A percentile compares a stretch with the other conserved stretches of the same genome.
Conservation (phyloP, 169 alveolate species). For the Plasmodium blacklocki region DNA sequence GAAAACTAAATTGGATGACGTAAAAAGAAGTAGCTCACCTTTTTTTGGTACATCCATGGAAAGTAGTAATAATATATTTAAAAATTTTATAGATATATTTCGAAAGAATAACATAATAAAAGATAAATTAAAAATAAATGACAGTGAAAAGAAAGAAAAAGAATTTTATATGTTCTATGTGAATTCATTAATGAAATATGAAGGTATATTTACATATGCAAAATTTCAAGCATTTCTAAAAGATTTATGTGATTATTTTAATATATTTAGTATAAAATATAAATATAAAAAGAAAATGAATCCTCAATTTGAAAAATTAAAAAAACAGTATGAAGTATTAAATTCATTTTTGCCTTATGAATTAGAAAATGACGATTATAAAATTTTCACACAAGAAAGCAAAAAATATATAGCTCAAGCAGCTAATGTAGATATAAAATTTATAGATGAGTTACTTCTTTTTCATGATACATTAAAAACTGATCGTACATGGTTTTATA, state of each 20-base stretch:
- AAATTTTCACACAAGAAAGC: slow-evolving; percentile 81
- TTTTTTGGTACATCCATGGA: neutral
- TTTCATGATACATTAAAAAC: slow-evolving; percentile 84
- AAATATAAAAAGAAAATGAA: slow-evolving; percentile 68
- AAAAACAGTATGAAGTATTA: slow-evolving; percentile 78
- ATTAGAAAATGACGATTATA: slow-evolving; percentile 80
- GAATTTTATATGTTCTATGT: slow-evolving; percentile 45
- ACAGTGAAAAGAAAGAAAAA: slow-evolving; percentile 54
- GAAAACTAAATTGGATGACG: slow-evolving; percentile 28
- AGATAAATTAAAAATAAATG: slow-evolving; percentile 27
- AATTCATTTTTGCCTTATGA: slow-evolving; percentile 81
- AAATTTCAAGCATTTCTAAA: slow-evolving; percentile 52
- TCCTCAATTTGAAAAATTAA: slow-evolving; percentile 60
- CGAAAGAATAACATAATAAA: slow-evolving; percentile 7
- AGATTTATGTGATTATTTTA: slow-evolving; percentile 35
- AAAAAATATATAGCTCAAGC: slow-evolving; percentile 80
- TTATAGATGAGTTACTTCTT: slow-evolving; percentile 82
- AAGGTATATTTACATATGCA: slow-evolving; percentile 53
- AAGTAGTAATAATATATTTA: slow-evolving; percentile 13
- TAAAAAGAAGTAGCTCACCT: neutral
- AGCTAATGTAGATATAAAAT: slow-evolving; percentile 73
- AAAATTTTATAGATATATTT: slow-evolving; percentile 64
- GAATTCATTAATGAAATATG: slow-evolving; percentile 77
- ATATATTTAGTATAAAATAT: slow-evolving; percentile 24
- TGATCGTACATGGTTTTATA: slow-evolving; percentile 85